Evolutionary conservation across 768 basidiomycete species (phyloP), one percentile per base, ranked within the genome.

Genomic region (Phallus indusiatus): DNA sequence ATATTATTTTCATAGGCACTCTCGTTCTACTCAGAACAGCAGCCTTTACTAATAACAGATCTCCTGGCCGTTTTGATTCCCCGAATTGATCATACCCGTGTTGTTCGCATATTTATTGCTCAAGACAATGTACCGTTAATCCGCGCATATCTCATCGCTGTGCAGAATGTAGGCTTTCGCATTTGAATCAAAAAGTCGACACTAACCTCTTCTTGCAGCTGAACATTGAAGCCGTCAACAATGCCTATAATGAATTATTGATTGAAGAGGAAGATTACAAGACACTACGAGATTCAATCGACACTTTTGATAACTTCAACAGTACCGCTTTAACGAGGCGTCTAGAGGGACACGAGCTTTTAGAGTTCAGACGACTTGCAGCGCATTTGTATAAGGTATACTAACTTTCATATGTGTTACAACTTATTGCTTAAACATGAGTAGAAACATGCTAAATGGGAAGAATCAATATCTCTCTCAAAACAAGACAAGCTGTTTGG

Each of bases 201-300:
- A 65, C n/a, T 21, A 54, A n/a, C 35, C 57, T 14, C 47, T 28
- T 49, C 14, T 51, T 24, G 12, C 70, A 95, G 86, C 80, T 95
- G 68, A 97, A 99, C 71, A 83, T 98, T 50, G 91, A 94, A 68
- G 91, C 94, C 16, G 92, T 99, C 67, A 99, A 99, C 67, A 94
- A 96, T 64, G 94, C 95, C 8, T 97, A 96, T 76, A 97, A 98
- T 67, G 90, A 93, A 67, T 77, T 99, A n/a, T 79, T 98, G 47
- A 98, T 99, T 61, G 96, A 99, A 71, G 96, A 99, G 71, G 96
- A 99, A 73, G 95, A 99, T 69, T 92, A 94, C 78, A 93, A 95
- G 72, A 97, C 95, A 0, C 81, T 99, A 8, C 89, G 95, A 9
- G 96, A 96, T 71, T 94, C 92, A 10, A 94, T 98, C 55, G 95